Conservation (phyloP, 805 yeast species). For the Lipomyces starkeyi region DNA sequence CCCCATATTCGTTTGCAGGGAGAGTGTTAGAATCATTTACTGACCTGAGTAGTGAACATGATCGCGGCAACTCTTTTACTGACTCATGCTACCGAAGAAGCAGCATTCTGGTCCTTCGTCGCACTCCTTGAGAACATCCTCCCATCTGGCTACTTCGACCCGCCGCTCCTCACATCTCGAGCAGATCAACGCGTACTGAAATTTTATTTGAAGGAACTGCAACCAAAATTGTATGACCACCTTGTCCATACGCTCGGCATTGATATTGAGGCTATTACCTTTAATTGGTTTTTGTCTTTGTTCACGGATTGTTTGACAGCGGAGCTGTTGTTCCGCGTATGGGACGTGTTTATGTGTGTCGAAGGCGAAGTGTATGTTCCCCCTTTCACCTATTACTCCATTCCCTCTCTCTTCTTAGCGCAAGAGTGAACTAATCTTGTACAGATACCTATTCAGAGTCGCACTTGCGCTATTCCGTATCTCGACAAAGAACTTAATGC, state of each 20-base stretch:
- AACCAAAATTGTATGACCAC: slow-evolving; percentile 53
- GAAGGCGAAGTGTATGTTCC: slow-evolving; percentile 47
- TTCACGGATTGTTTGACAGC: slow-evolving; percentile 59
- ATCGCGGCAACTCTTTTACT: slow-evolving; percentile 59
- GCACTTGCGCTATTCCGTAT: slow-evolving; percentile 46
- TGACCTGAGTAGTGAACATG: slow-evolving; percentile 54
- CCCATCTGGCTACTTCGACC: slow-evolving; percentile 53
- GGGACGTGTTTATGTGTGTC: slow-evolving; percentile 56
- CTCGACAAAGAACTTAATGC: slow-evolving; percentile 39
- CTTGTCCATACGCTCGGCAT: slow-evolving; percentile 47
- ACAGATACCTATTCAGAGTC: slow-evolving; percentile 43
- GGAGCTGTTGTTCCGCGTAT: slow-evolving; percentile 58
- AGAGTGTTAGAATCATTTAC: not conserved
- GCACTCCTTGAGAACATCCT: slow-evolving; percentile 57
- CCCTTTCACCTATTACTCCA: not conserved
- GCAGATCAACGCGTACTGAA: slow-evolving; percentile 52
- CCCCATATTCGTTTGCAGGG: too few species aligned
- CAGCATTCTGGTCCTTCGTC: slow-evolving; percentile 59
- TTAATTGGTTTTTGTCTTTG: slow-evolving; percentile 63
- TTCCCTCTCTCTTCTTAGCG: too few species aligned
- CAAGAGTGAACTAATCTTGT: not conserved
- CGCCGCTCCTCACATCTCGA: slow-evolving; percentile 48
- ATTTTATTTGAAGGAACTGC: slow-evolving; percentile 46
- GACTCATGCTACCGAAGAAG: slow-evolving; percentile 55
- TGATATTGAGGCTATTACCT: slow-evolving; percentile 57